Evolutionary conservation across 1,284 basidiomycete species (phyloP), one percentile per base, ranked within the genome.

Genomic region (Pholiota adiposa): DNA sequence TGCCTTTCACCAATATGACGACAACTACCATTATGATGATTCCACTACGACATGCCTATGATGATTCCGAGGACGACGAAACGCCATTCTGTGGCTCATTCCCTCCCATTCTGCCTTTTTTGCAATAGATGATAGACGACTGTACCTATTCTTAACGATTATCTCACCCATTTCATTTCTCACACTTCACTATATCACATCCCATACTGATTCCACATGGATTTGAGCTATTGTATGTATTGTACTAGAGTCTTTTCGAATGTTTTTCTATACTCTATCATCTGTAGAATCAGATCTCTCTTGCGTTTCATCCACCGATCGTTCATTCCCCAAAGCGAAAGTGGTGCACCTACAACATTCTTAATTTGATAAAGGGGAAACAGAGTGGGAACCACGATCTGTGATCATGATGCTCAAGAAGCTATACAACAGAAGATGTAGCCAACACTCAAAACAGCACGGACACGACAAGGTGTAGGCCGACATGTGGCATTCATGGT

Each of bases 341-440:
- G 6, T 27, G 44, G 23, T 29, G 23, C 44, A 46, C 23, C 23
- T 46, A 46, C 44, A 27, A 46, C 44, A 27, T 23, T 23, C 21
- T 46, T 25, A 46, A 46, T 46, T 46, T 46, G 44, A 23, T 14
- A 27, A 9, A 46, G 44, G 44, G 44, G 44, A 46, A 46, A 46
- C 23, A 46, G 44, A 46, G 44, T 46, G 44, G 44, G 44, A 46
- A 46, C 9, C 21, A 46, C 44, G 44, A 46, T 46, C 44, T 46
- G 23, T 46, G 44, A 46, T 46, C 44, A 46, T 46, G 44, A 25
- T 25, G 29, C 11, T 27, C 12, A 11, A 23, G 44, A 46, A 46
- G 44, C 44, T n/a, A 25, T 27, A 27, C 23, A 25, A 29, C 12
- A 46, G 6, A 27, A 46, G 14, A 23, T 9, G 6, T 7, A n/a